These are phyloP conservation scores for Apiospora hydei DNA, from an alignment of 2,329 filamentous ascomycete genomes.

Conservation along the genomic window DNA sequence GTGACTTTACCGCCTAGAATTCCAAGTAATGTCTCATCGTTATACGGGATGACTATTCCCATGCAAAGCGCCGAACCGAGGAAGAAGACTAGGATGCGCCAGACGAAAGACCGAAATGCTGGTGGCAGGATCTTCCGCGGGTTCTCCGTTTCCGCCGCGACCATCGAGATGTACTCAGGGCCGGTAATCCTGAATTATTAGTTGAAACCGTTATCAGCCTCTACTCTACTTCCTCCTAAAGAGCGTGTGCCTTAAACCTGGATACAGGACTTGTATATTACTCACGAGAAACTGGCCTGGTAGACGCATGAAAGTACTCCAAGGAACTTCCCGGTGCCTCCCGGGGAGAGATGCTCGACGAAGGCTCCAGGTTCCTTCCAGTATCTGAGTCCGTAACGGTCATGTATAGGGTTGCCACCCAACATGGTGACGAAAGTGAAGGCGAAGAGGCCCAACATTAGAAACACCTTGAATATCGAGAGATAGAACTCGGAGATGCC, in stretches of 20 bases:
- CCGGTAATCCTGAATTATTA: constrained; percentile 65
- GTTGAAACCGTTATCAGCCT: constrained; percentile 46
- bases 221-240: neutral
- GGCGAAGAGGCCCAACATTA: constrained; percentile 39
- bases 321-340: constrained; percentile 60
- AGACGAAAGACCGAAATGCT: constrained; percentile 78
- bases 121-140: constrained; percentile 69
- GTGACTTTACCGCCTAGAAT: constrained; percentile 59
- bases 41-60: constrained; percentile 71
- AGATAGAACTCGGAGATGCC: constrained; percentile 55
- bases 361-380: constrained; percentile 61
- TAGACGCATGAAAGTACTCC: constrained; percentile 15
- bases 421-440: constrained; percentile 52
- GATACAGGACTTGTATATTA: neutral
- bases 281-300: constrained; percentile 23
- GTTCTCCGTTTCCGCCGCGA: constrained; percentile 73
- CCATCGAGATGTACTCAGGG: constrained; percentile 72
- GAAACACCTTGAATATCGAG: constrained; percentile 47
- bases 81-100: constrained; percentile 75
- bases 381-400: constrained; percentile 42
- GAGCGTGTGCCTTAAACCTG: too few species aligned
- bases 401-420: constrained; percentile 49
- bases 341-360: constrained; percentile 57
- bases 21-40: constrained; percentile 62
- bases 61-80: constrained; percentile 71